phyloP scores from a whole-genome alignment of 2,329 filamentous ascomycete genomes.

The Aspergillus tanneri region DNA sequence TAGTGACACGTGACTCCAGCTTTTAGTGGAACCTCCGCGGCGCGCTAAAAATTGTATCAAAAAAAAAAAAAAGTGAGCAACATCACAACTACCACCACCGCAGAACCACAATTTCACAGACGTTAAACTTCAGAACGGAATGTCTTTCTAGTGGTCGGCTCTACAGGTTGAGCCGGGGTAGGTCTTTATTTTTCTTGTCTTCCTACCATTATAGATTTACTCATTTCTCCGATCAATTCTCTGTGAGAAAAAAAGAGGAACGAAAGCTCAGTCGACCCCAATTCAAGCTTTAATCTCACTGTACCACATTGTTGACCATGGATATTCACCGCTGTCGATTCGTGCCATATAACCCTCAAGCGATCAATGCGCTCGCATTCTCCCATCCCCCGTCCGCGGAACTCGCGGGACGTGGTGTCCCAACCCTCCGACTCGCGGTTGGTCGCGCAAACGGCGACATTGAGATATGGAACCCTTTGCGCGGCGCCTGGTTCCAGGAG shows the following conservation, averaged over 20 bases:
- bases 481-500: conserved; percentile 86
- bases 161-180: conserved; percentile 19
- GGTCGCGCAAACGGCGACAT: conserved; percentile 94
- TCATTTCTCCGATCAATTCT: neutral
- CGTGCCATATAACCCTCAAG: conserved; percentile 83
- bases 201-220: neutral
- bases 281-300: neutral
- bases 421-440: conserved; percentile 74
- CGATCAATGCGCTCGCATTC: conserved; percentile 93
- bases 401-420: conserved; percentile 49
- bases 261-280: conserved; percentile 11
- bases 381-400: conserved; percentile 66
- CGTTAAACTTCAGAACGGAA: conserved; percentile 13
- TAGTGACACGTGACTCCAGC: conserved; percentile 22
- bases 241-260: neutral
- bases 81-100: conserved; percentile 10
- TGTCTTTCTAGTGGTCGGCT: conserved; percentile 25
- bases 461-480: conserved; percentile 92
- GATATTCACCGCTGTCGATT: conserved; percentile 97
- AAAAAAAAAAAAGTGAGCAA: conserved; percentile 21
- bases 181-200: conserved; percentile 3
- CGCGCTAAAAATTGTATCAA: conserved; percentile 30
- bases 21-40: conserved; percentile 20
- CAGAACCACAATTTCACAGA: neutral
- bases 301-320: conserved; percentile 55